Percentiles rank a stretch among this genome's conserved stretches.
phyloP scores from a whole-genome alignment of 805 yeast genomes.

The Metschnikowia kunwiensis region DNA sequence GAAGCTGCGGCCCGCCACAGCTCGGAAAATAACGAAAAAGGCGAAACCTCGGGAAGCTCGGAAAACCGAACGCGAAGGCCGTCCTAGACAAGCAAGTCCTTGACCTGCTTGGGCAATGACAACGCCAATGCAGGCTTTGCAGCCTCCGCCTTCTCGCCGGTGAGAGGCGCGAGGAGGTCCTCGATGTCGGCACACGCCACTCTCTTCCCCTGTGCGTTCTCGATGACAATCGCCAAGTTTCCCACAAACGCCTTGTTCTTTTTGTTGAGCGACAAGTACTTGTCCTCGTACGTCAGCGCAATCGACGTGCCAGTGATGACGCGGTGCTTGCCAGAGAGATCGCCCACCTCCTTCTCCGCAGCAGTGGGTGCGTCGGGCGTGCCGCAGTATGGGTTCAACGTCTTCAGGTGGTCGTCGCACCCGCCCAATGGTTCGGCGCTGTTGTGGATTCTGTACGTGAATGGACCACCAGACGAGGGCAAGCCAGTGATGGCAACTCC shows the following conservation, averaged over 20 bases:
- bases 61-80: too few species aligned
- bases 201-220: neutral
- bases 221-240: conserved; percentile 4
- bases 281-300: neutral
- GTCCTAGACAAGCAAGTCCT: conserved; percentile 1
- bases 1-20: too few species aligned
- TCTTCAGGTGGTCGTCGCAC: neutral
- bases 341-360: conserved; percentile 6
- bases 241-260: conserved; percentile 6
- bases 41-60: too few species aligned
- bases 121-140: neutral
- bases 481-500: neutral
- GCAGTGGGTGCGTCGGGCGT: neutral
- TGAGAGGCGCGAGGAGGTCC: neutral
- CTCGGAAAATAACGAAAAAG: too few species aligned
- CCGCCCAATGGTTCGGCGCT: neutral
- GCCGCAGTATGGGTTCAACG: conserved; percentile 6
- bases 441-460: neutral
- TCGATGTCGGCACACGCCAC: conserved; percentile 5
- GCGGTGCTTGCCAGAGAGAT: conserved; percentile 9
- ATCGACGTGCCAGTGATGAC: neutral
- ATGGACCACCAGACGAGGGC: neutral
- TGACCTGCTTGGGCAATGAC: conserved; percentile 1
- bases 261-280: conserved; percentile 6
- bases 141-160: conserved; percentile 4